phyloP scores from a whole-genome alignment of 164 flowering plant genomes.

The Vitis cinerea region DNA sequence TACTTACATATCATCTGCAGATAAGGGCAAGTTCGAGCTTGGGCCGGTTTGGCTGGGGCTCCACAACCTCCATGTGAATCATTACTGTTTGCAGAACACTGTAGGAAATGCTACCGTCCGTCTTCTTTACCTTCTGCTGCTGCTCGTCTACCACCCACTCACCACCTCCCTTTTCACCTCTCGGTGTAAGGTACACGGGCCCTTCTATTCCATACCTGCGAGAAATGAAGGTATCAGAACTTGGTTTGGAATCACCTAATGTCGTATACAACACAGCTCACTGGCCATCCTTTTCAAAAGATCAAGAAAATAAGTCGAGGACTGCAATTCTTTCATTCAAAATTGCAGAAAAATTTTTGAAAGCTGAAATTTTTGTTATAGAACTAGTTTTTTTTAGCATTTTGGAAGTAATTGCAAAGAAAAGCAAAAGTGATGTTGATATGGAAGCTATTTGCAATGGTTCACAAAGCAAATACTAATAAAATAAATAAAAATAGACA shows the following conservation, averaged over 20 bases:
- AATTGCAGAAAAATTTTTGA: too few species aligned
- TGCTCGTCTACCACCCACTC: slow-evolving; percentile 88
- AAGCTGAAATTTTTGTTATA: too few species aligned
- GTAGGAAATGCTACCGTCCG: slow-evolving; percentile 60
- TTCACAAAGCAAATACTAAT: background rate
- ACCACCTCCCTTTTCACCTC: slow-evolving; percentile 57
- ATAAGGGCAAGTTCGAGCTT: slow-evolving; percentile 82
- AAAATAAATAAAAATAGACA: background rate
- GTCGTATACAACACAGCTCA: too few species aligned
- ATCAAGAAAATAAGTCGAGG: too few species aligned
- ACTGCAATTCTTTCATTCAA: too few species aligned
- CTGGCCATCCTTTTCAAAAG: too few species aligned
- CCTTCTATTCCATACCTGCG: slow-evolving; percentile 92
- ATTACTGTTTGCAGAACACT: slow-evolving; percentile 63
- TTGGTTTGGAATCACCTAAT: too few species aligned
- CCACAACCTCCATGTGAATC: slow-evolving; percentile 91
- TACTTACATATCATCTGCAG: slow-evolving; percentile 18
- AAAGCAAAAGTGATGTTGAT: too few species aligned
- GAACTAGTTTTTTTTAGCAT: too few species aligned
- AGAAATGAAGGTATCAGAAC: background rate
- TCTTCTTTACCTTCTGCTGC: slow-evolving; percentile 76
- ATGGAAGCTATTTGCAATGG: too few species aligned
- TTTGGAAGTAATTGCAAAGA: too few species aligned
- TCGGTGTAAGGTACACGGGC: slow-evolving; percentile 65
- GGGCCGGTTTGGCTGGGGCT: slow-evolving; percentile 90